Base-by-base conservation (phyloP, 441 rosid species). In the Eutrema salsugineum region DNA sequence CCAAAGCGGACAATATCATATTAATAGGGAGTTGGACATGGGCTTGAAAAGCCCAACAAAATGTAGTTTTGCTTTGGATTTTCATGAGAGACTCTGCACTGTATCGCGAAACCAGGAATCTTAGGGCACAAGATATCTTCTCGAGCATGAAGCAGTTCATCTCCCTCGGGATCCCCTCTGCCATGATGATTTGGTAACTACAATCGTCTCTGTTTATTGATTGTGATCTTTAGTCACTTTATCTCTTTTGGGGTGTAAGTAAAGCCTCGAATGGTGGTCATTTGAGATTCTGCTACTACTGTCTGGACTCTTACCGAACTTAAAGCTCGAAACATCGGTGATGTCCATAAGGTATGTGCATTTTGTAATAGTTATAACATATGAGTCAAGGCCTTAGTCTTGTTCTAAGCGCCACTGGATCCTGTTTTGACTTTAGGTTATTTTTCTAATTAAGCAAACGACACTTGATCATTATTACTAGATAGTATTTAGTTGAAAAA, bases 261-360 rank as follows among this genome's bases (percentile, higher is more conserved):
- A 57, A 70, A 89, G 93, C 78, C 77, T 88, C 11, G 83, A 88
- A 57, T 85, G 93, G 90, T 85, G 93, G 90, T 83, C 90, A 0
- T 84, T 73, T 44, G 90, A 90, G 76, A 55, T 84, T 42, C 78
- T 85, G 17, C 46, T 81, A 49, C 51, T 90, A 27, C 61, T 85
- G 5, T 80, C 85, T 0, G 96, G 89, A 20, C 71, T 82, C 62
- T 67, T 84, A 63, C 87, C 91, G 0, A 77, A 90, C 75, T 75
- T 87, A 15, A 79, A 82, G 63, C 86, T 86, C 22, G 89, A 90
- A 81, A 84, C 91, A 49, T 81, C 90, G 0, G 85, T 84, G 12
- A 62, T 88, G 58, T 86, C 88, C 12, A 81, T 90, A 49, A 86
- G 91, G 87, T 90, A 82, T 8, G 44, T 38, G 11, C 46, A 58